phyloP scores from a whole-genome alignment of 1,284 basidiomycete genomes.

The Cutaneotrichosporon sp. region DNA sequence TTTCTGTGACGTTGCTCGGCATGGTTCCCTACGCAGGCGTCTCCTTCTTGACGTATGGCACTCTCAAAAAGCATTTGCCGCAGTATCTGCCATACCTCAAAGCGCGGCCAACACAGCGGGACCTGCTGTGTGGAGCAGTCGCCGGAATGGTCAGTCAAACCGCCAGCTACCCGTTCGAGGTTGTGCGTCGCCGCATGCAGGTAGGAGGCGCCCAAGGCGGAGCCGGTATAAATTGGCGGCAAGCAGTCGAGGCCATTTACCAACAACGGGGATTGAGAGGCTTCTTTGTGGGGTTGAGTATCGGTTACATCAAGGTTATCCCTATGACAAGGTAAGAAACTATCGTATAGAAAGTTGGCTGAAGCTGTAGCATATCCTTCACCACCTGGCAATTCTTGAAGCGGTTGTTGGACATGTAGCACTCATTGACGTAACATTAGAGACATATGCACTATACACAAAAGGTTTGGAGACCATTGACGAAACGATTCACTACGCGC shows the following conservation, averaged over 20 bases:
- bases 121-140: slow-evolving; percentile 78
- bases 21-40: slow-evolving; percentile 98
- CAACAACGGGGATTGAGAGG: slow-evolving; percentile 68
- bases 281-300: slow-evolving; percentile 88
- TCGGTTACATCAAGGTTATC: slow-evolving; percentile 94
- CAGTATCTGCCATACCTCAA: slow-evolving; percentile 46
- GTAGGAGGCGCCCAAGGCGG: slow-evolving; percentile 73
- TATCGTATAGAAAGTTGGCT: neutral
- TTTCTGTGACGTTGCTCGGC: slow-evolving; percentile 80
- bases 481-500: too few species aligned
- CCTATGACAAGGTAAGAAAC: slow-evolving; percentile 69
- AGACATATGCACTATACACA: slow-evolving; percentile 14
- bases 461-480: neutral
- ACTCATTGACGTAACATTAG: slow-evolving; percentile 11
- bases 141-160: slow-evolving; percentile 87
- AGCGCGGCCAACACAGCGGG: slow-evolving; percentile 45
- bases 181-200: slow-evolving; percentile 90
- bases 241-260: slow-evolving; percentile 70
- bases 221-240: slow-evolving; percentile 60
- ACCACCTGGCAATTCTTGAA: slow-evolving; percentile 50
- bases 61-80: slow-evolving; percentile 61
- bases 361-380: slow-evolving; percentile 43
- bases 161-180: slow-evolving; percentile 92
- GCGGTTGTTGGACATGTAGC: slow-evolving; percentile 43
- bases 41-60: slow-evolving; percentile 89